These are phyloP conservation scores for Camellia oleifera DNA, from an alignment of 179 eudicot genomes.

Conservation along the genomic window DNA sequence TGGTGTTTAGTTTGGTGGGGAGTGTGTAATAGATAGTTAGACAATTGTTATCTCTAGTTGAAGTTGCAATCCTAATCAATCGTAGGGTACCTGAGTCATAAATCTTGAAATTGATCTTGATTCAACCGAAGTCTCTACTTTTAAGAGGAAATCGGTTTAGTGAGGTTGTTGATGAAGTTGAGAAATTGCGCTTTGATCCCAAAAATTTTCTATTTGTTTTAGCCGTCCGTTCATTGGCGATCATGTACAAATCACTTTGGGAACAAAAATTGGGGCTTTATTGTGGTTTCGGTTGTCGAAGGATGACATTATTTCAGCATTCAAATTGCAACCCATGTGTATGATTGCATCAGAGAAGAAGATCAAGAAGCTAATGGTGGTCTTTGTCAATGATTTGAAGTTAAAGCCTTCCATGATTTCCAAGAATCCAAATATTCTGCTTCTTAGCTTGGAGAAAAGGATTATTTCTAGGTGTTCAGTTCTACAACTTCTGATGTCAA, in stretches of 20 bases:
- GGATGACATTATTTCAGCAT: too few relatives aligned
- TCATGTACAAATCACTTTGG: not conserved
- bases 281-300: too few relatives aligned
- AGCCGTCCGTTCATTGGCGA: not conserved
- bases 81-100: too few relatives aligned
- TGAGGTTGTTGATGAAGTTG: not conserved
- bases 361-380: slow-evolving; percentile 1
- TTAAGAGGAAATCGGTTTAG: not conserved
- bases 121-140: not conserved
- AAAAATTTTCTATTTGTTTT: not conserved
- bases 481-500: not conserved
- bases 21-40: too few relatives aligned
- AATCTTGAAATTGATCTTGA: not conserved
- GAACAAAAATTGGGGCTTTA: not conserved
- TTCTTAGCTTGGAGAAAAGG: slow-evolving; percentile 17
- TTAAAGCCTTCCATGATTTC: not conserved
- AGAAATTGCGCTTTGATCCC: slow-evolving; percentile 4
- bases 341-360: not conserved
- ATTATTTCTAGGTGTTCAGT: slow-evolving; percentile 6
- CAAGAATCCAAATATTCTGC: not conserved
- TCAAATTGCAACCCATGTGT: not conserved
- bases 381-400: slow-evolving; percentile 10
- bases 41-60: too few relatives aligned
- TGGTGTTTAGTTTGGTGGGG: too few relatives aligned
- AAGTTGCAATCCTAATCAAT: too few relatives aligned